Evolutionary conservation across 2,329 filamentous ascomycete species (phyloP).

Genomic region (Simplicillium sp.): DNA sequence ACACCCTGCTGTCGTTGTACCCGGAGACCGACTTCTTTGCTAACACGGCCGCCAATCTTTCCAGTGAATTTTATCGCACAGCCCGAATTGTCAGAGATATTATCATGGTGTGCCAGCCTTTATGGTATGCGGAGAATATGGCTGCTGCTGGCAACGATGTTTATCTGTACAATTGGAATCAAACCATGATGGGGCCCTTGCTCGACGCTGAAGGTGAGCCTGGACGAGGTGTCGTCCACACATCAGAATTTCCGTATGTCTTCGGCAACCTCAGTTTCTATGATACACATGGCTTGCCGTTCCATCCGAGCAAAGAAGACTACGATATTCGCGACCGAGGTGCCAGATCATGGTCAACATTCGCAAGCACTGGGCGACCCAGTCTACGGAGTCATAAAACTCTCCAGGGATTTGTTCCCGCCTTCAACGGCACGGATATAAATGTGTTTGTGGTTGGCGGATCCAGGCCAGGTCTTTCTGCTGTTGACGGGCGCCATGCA

Average conservation of each 20-base stretch:
- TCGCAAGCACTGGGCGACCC: constrained; percentile 28
- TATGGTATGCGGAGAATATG: constrained; percentile 30
- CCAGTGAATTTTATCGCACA: constrained; percentile 38
- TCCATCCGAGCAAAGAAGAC: constrained; percentile 27
- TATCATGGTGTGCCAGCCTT: constrained; percentile 37
- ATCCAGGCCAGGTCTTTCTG: constrained; percentile 28
- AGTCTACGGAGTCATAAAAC: constrained; percentile 21
- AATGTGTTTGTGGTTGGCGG: constrained; percentile 35
- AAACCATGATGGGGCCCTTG: constrained; percentile 38
- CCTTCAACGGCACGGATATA: constrained; percentile 18
- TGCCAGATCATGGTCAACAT: constrained; percentile 38
- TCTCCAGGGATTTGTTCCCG: constrained; percentile 28
- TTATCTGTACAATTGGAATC: constrained; percentile 43
- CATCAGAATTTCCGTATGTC: constrained; percentile 42
- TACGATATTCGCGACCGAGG: constrained; percentile 25
- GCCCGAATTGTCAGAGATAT: constrained; percentile 41
- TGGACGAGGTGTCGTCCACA: constrained; percentile 38
- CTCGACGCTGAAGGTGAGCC: constrained; percentile 20
- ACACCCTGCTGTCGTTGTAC: constrained; percentile 37
- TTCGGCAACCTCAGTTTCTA: constrained; percentile 37
- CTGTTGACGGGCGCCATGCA: constrained; percentile 23
- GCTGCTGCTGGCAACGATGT: constrained; percentile 25
- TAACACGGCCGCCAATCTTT: constrained; percentile 25
- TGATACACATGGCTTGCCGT: constrained; percentile 22
- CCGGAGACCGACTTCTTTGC: constrained; percentile 34